A percentile compares a stretch with the other conserved stretches of the same genome.
phyloP scores from a whole-genome alignment of 306 rosid species.

The Dalbergia oliveri region DNA sequence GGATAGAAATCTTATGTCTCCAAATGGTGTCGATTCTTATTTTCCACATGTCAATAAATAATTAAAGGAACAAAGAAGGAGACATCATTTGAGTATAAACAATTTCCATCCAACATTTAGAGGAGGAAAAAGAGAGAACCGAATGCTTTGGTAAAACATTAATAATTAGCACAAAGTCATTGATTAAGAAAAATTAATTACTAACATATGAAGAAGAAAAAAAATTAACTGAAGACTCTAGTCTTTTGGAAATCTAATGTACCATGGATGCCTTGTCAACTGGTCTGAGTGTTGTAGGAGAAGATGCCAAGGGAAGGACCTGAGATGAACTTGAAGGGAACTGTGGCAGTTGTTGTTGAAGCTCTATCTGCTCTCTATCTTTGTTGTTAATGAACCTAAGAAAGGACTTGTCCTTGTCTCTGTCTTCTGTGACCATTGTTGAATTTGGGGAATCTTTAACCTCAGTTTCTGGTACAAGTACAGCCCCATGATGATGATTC shows the following conservation, averaged over 20 bases:
- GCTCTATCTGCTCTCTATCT: slow-evolving; percentile 66
- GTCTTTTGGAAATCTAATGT: slow-evolving; percentile 47
- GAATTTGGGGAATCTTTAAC: slow-evolving; percentile 41
- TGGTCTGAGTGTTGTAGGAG: slow-evolving; percentile 63
- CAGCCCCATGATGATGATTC: slow-evolving; percentile 30
- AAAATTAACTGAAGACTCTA: slow-evolving; percentile 50
- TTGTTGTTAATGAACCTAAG: slow-evolving; percentile 53
- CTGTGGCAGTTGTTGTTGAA: slow-evolving; percentile 49
- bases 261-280: slow-evolving; percentile 49
- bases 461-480: slow-evolving; percentile 41
- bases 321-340: slow-evolving; percentile 68
- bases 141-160: slow-evolving; percentile 22
- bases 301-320: slow-evolving; percentile 78
- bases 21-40: too few species aligned
- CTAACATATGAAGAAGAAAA: slow-evolving; percentile 37
- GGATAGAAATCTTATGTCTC: too few species aligned
- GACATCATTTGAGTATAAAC: too few species aligned
- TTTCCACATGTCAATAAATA: too few species aligned
- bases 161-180: slow-evolving; percentile 54
- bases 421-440: slow-evolving; percentile 37
- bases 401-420: slow-evolving; percentile 55
- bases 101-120: too few species aligned
- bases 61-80: too few species aligned
- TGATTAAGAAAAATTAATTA: slow-evolving; percentile 34
- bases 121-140: background rate